Evolutionary conservation across 495 filamentous ascomycete genomes (phyloP).

Genomic region (Aspergillus sclerotioniger): DNA sequence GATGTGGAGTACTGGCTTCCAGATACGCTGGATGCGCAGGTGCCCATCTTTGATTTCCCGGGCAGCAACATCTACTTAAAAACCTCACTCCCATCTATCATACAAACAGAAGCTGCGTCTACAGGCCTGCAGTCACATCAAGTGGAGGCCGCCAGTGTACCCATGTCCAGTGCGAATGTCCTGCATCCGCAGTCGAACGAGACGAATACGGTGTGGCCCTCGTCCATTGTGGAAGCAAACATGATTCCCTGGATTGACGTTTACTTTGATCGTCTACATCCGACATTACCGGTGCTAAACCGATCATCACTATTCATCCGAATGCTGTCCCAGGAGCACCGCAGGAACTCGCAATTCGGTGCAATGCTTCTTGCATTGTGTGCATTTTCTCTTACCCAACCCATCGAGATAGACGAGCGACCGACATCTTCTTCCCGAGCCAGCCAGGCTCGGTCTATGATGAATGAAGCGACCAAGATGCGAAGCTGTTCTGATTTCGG

Average conservation of each 20-base stretch:
- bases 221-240: conserved; percentile 39
- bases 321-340: conserved; percentile 61
- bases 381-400: conserved; percentile 83
- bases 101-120: conserved; percentile 28
- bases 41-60: conserved; percentile 38
- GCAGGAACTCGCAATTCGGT: conserved; percentile 65
- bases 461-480: conserved; percentile 75
- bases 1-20: conserved; percentile 45
- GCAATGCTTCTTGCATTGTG: conserved; percentile 69
- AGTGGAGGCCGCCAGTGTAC: conserved; percentile 21
- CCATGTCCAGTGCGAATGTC: conserved; percentile 21
- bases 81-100: conserved; percentile 40
- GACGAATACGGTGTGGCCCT: conserved; percentile 30
- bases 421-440: conserved; percentile 44
- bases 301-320: conserved; percentile 60
- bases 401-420: conserved; percentile 55
- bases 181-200: conserved; percentile 23
- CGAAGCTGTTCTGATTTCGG: conserved; percentile 74
- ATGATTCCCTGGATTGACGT: conserved; percentile 68
- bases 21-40: conserved; percentile 34
- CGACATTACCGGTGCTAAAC: conserved; percentile 75
- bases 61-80: conserved; percentile 41
- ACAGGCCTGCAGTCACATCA: conserved; percentile 21
- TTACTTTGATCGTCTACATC: conserved; percentile 80
- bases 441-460: conserved; percentile 56